Evolutionary conservation across 2,329 filamentous ascomycete genomes (phyloP), one percentile per base, ranked within the genome.

Genomic region (Diplodia intermedia): DNA sequence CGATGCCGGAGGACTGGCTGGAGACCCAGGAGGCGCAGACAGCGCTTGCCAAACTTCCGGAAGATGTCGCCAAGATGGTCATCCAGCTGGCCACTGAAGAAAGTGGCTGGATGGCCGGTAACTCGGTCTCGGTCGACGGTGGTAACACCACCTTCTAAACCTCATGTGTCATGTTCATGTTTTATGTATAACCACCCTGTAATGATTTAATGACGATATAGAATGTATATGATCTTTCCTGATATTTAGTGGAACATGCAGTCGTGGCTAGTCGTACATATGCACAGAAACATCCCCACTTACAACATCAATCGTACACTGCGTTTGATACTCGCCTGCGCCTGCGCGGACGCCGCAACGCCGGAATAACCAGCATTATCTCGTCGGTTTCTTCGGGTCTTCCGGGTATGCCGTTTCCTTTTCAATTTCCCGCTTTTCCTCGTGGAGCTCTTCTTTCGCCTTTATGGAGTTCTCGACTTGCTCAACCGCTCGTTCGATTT

Each of bases 401-500:
- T 54, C 57, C 18, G 56, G 56, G 40, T 68, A 68, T 14, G 74
- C 73, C 3, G 78, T 75, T 3, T 75, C 77, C 56, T 72, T 73
- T 66, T 79, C 78, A 14, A 78, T 72, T 69, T 80, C 76, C 2
- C 75, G 65, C 69, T 79, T 79, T 70, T 80, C 77, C 68, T 78
- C 72, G 20, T 74, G 70, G 20, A 78, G 67, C 70, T 77, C 73
- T 56, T 79, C 76, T 60, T 76, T 78, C 2, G 74, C 75, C 67
- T 82, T 80, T 57, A 84, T 81, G 0, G 73, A 74, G 29, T 76
- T 76, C 71, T 84, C 80, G 1, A 85, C 83, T 71, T 85, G 83
- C 74, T 83, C 81, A 0, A 85, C 82, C 7, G 83, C 83, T 12
- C 83, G 75, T 75, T 85, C 83, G 66, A 85, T 83, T 73, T 85